Conservation (phyloP, 108 stramenopile genomes). For the Nitzschia palea region DNA sequence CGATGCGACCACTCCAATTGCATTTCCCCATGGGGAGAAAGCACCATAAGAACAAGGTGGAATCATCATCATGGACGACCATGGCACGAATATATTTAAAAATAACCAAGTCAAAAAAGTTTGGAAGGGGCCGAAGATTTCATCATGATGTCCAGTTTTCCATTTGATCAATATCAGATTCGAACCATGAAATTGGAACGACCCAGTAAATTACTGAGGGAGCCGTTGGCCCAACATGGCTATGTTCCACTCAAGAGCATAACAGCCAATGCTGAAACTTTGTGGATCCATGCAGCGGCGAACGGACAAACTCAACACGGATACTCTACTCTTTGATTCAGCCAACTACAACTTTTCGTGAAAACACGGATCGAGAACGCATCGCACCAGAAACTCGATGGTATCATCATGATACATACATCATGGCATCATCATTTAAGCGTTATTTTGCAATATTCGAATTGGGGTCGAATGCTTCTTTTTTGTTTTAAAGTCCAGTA, state of each 20-base stretch:
- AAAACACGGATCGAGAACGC: conserved; percentile 5
- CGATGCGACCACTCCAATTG: conserved; percentile 47
- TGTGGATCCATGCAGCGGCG: conserved; percentile 23
- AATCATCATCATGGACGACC: conserved; percentile 50
- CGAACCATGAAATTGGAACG: conserved; percentile 57
- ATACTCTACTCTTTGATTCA: conserved; percentile 24
- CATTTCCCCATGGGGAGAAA: conserved; percentile 23
- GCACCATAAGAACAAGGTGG: conserved; percentile 58
- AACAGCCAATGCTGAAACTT: conserved; percentile 7
- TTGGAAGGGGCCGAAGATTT: conserved; percentile 71
- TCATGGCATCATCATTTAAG: too few relatives aligned
- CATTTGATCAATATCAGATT: conserved; percentile 48
- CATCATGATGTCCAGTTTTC: conserved; percentile 51
- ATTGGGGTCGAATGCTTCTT: too few relatives aligned
- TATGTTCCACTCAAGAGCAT: conserved; percentile 21
- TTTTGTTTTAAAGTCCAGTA: too few relatives aligned
- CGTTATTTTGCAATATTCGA: too few relatives aligned
- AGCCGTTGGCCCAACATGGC: conserved; percentile 20
- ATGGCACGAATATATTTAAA: too few relatives aligned
- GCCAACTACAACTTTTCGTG: conserved; percentile 26
- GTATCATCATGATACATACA: too few relatives aligned
- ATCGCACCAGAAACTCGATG: conserved; percentile 21
- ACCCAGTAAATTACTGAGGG: conserved; percentile 32
- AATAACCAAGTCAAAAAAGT: conserved; percentile 24
- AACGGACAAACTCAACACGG: conserved; percentile 1